Conservation (phyloP, 495 filamentous ascomycete species). For the Neurospora sp. region DNA sequence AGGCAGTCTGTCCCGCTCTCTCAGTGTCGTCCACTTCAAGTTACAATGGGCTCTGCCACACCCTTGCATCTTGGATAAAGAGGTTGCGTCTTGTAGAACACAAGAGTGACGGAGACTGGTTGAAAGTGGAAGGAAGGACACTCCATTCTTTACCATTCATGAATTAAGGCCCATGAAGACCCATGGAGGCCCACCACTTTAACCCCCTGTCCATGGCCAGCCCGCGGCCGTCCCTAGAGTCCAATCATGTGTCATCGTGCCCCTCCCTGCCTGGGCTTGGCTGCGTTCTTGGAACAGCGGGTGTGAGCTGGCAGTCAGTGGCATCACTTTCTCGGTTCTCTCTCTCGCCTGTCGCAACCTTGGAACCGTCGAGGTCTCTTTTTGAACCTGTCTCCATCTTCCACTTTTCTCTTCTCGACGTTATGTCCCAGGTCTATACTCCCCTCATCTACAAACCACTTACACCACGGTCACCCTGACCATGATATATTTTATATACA, state of each 20-base stretch:
- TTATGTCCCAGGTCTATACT: not conserved
- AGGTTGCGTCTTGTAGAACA: not conserved
- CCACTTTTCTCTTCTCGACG: conserved; percentile 1
- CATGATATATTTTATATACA: not conserved
- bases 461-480: not conserved
- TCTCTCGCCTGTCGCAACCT: conserved; percentile 13
- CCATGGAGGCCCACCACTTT: conserved; percentile 5
- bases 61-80: conserved; percentile 7
- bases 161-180: not conserved
- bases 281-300: conserved; percentile 22
- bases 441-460: conserved; percentile 1
- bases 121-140: not conserved
- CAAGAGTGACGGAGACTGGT: not conserved
- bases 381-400: conserved; percentile 2
- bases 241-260: conserved; percentile 18
- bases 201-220: conserved; percentile 21
- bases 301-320: conserved; percentile 23
- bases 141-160: not conserved
- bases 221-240: conserved; percentile 10
- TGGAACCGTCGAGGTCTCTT: conserved; percentile 3
- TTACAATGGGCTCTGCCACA: conserved; percentile 11
- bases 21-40: conserved; percentile 4
- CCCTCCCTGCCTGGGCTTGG: conserved; percentile 13
- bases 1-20: not conserved
- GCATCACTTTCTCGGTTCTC: conserved; percentile 4